Percentiles rank a stretch among this genome's conserved stretches.
These are phyloP conservation scores for Fomitopsis serialis DNA, from an alignment of 768 basidiomycete genomes.

Conservation along the genomic window DNA sequence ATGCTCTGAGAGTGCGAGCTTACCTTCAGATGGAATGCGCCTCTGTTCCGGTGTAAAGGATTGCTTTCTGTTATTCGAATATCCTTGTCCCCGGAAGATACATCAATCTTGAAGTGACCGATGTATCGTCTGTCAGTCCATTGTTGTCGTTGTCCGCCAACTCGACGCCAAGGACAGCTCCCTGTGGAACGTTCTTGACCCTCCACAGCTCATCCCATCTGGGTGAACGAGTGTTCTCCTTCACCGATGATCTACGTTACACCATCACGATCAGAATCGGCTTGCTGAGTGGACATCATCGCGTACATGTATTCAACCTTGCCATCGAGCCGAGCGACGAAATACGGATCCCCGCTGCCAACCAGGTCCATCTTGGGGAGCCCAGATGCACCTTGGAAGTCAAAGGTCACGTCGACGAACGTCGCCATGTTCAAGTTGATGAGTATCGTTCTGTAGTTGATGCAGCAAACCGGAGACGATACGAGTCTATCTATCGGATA, in stretches of 20 bases:
- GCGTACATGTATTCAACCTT: constrained; percentile 59
- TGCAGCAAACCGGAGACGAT: no score
- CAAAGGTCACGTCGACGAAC: constrained; percentile 53
- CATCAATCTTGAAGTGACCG: constrained; percentile 51
- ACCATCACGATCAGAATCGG: background rate
- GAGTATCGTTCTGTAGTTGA: no score
- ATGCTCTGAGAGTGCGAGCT: constrained; percentile 8
- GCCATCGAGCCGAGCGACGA: constrained; percentile 63
- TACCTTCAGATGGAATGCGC: constrained; percentile 70
- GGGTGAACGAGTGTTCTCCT: constrained; percentile 48
- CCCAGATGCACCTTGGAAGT: constrained; percentile 69
- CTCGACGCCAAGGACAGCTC: constrained; percentile 50
- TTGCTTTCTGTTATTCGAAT: constrained; percentile 48
- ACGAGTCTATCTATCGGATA: no score
- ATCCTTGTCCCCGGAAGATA: constrained; percentile 57
- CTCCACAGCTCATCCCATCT: constrained; percentile 77
- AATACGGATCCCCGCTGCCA: constrained; percentile 62
- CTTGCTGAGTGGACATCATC: background rate
- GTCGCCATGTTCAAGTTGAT: background rate
- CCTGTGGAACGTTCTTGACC: constrained; percentile 64
- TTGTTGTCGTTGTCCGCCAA: constrained; percentile 68
- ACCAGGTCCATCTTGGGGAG: constrained; percentile 69
- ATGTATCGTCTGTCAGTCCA: constrained; percentile 52
- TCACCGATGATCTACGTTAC: constrained; percentile 54
- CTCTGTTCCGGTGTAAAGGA: constrained; percentile 40